Percentiles rank a stretch among this genome's conserved stretches.
These are phyloP conservation scores for Starmera amethionina DNA, from an alignment of 805 yeast genomes.

Conservation along the genomic window DNA sequence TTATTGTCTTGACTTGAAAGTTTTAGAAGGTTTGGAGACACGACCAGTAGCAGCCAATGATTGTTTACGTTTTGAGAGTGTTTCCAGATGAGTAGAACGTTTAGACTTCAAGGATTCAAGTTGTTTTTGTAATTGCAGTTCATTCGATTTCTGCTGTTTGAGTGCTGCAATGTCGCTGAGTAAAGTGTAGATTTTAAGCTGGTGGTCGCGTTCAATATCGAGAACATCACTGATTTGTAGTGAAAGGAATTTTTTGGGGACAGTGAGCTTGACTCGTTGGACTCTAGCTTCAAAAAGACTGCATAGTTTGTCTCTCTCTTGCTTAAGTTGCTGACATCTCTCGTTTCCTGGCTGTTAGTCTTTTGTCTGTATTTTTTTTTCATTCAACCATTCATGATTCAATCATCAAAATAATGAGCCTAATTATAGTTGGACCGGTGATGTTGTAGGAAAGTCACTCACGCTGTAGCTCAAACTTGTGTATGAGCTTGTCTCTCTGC, in stretches of 20 bases:
- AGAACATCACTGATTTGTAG: constrained; percentile 15
- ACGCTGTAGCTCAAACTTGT: constrained; percentile 16
- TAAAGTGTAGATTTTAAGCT: constrained; percentile 14
- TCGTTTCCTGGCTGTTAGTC: constrained; percentile 8
- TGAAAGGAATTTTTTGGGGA: constrained; percentile 16
- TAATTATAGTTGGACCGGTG: no score
- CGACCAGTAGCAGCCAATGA: constrained; percentile 7
- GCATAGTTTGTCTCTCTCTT: constrained; percentile 9
- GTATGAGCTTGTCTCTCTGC: constrained; percentile 8
- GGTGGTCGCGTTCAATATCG: constrained; percentile 18
- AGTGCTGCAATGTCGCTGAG: constrained; percentile 11
- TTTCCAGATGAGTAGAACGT: no score
- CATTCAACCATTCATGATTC: no score
- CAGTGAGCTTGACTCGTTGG: constrained; percentile 9
- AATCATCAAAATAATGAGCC: no score
- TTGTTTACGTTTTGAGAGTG: constrained; percentile 9
- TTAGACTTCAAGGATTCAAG: no score
- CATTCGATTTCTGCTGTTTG: constrained; percentile 1
- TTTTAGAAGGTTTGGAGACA: constrained; percentile 2
- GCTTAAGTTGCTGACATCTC: constrained; percentile 6
- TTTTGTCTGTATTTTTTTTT: no score
- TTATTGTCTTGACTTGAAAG: no score
- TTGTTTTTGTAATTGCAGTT: not conserved
- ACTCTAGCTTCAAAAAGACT: constrained; percentile 14
- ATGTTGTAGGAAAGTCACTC: constrained; percentile 2